Evolutionary conservation across 371 early-diverging fungal species (phyloP).

Genomic region (Mucor sp.): DNA sequence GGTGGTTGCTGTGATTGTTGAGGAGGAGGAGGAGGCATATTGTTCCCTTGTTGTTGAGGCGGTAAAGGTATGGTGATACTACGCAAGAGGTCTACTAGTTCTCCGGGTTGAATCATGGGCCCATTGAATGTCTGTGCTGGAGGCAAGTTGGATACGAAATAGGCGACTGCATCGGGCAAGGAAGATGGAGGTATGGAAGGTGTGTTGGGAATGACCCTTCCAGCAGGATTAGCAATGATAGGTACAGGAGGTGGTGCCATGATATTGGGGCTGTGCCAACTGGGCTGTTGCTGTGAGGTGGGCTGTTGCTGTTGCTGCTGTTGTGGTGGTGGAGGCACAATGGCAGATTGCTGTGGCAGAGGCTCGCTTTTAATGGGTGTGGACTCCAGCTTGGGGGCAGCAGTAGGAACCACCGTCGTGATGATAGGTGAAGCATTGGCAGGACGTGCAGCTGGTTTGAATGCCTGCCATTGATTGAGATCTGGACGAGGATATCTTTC

Average conservation of each 20-base stretch:
- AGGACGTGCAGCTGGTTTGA: conserved; percentile 61
- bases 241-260: conserved; percentile 11
- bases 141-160: conserved; percentile 59
- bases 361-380: not conserved
- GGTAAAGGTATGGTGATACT: conserved; percentile 49
- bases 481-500: conserved; percentile 81
- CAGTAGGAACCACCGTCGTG: conserved; percentile 2
- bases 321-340: not conserved
- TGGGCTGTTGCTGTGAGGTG: conserved; percentile 10
- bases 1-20: conserved; percentile 5
- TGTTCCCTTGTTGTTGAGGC: conserved; percentile 19
- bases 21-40: conserved; percentile 3
- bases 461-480: conserved; percentile 72
- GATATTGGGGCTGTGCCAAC: not conserved
- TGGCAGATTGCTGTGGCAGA: conserved; percentile 4
- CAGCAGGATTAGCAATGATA: not conserved
- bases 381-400: not conserved
- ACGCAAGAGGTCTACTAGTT: conserved; percentile 55
- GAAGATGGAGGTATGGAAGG: conserved; percentile 11
- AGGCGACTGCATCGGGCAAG: conserved; percentile 63
- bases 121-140: conserved; percentile 55
- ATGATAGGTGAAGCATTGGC: conserved; percentile 11
- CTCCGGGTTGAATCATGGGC: conserved; percentile 50
- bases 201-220: not conserved
- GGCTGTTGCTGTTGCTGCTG: too few relatives aligned